A percentile compares a stretch with the other conserved stretches of the same genome.
Conservation (phyloP, 1,284 basidiomycete species). For the Trichosporon sp. region DNA sequence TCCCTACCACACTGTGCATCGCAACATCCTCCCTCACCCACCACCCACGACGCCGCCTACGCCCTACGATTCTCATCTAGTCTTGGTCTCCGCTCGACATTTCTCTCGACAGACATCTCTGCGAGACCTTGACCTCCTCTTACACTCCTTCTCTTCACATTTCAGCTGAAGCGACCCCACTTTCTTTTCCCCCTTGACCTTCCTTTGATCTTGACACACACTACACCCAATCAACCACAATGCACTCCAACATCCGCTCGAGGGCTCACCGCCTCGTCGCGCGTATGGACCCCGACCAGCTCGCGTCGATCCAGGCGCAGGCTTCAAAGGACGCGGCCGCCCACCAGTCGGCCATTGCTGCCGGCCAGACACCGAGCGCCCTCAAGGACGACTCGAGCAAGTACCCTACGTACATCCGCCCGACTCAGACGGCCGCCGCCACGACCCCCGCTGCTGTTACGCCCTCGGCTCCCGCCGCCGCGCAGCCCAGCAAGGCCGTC, state of each 20-base stretch:
- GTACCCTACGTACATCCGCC: not conserved
- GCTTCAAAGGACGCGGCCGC: not conserved
- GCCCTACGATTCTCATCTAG: not conserved
- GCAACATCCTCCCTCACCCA: not conserved
- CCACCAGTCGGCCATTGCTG: not conserved
- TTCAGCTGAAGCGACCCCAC: not conserved
- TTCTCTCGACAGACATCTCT: not conserved
- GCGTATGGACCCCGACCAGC: slow-evolving; percentile 2
- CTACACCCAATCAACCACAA: too few species aligned
- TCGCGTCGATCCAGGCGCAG: slow-evolving; percentile 6
- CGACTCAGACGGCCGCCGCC: not conserved
- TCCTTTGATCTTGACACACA: too few species aligned
- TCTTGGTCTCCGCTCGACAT: not conserved
- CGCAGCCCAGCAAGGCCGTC: not conserved
- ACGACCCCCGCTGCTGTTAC: not conserved
- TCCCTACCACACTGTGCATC: not conserved
- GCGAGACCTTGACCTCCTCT: not conserved
- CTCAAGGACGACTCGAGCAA: not conserved
- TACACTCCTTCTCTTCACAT: not conserved
- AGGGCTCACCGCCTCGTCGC: slow-evolving; percentile 7
- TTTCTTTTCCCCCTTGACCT: not conserved
- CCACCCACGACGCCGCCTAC: not conserved
- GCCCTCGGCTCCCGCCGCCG: too few species aligned
- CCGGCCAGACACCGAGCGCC: not conserved
- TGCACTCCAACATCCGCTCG: not conserved